These are phyloP conservation scores for Phytophthora pistaciae DNA, from an alignment of 352 stramenopile genomes.

Conservation along the genomic window DNA sequence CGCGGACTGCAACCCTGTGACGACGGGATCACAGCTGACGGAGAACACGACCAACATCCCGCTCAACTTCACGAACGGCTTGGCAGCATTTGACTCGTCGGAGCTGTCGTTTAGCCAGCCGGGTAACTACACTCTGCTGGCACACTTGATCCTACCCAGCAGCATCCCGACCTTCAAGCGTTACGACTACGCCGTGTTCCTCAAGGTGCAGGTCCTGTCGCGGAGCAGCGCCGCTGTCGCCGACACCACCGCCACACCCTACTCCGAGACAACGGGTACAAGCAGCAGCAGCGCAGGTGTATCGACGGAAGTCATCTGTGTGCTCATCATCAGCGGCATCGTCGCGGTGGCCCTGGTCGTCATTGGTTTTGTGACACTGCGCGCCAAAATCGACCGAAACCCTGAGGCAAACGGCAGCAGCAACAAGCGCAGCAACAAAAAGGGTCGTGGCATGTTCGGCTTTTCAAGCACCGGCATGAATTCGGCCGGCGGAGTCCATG, in stretches of 20 bases:
- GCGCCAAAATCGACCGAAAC: slow-evolving; percentile 51
- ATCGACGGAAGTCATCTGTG: slow-evolving; percentile 68
- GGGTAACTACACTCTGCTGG: slow-evolving; percentile 64
- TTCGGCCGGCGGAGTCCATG: slow-evolving; percentile 32
- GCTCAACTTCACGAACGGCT: slow-evolving; percentile 62
- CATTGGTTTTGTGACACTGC: slow-evolving; percentile 73
- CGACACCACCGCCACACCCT: slow-evolving; percentile 47
- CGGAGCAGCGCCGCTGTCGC: slow-evolving; percentile 30
- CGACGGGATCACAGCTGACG: slow-evolving; percentile 43
- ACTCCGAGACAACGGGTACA: slow-evolving; percentile 31
- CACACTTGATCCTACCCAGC: slow-evolving; percentile 71
- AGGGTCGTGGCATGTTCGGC: slow-evolving; percentile 39
- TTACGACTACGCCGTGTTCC: slow-evolving; percentile 77
- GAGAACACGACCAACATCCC: slow-evolving; percentile 61
- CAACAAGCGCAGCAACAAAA: slow-evolving; percentile 32
- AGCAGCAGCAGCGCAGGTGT: slow-evolving; percentile 42
- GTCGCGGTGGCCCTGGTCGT: slow-evolving; percentile 67
- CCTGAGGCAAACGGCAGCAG: slow-evolving; percentile 24
- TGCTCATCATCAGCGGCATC: slow-evolving; percentile 79
- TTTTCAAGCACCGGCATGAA: slow-evolving; percentile 40
- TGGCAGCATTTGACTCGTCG: slow-evolving; percentile 59
- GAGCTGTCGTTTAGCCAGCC: slow-evolving; percentile 60
- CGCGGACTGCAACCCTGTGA: slow-evolving; percentile 67
- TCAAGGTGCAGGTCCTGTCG: slow-evolving; percentile 48
- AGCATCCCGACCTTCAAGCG: slow-evolving; percentile 46